Evolutionary conservation across 768 basidiomycete genomes (phyloP), one percentile per base, ranked within the genome.

Genomic region (Podaxis pistillaris): DNA sequence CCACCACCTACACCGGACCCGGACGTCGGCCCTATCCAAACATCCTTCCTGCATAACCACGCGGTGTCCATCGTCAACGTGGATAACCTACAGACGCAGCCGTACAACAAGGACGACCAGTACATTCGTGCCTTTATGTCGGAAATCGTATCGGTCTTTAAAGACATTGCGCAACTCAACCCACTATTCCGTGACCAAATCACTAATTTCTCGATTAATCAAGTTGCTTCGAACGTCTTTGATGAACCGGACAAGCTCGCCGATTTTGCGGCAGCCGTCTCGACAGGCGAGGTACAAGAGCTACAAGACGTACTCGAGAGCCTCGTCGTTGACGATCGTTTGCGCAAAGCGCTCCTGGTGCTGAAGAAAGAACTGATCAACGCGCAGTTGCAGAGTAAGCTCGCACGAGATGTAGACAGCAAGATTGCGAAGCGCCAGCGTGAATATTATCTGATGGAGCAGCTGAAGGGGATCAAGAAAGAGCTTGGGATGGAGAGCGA

Each of bases 331-430:
- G 92, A 94, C 58, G 95, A 96, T 65, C 83, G 97, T 17, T 79
- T 98, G 11, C 89, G 91, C 65, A 95, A 95, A 75, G 91, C 95
- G 0, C 79, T 98, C 8, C 76, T 95, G 30, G 94, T 98, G 1
- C 82, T 99, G 65, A 98, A 98, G 83, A 98, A 98, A 75, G 97
- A 98, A 73, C 83, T 98, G 36, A 97, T 98, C 74, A 98, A 98
- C 67, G 94, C 95, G 0, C 94, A 98, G 71, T 77, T 98, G 55
- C 96, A 97, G 75, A 88, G 85, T 69, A 97, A 96, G 76, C 89
- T 98, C 61, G 87, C 89, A 1, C 83, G 93, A 17, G 96, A 98
- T 68, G 95, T 98, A 1, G 94, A 98, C 71, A 86, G 79, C 80
- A 97, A 95, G 79, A 95, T 98, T 63, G 93, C 93, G 11, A 96